Evolutionary conservation across 148 eudicot species (phyloP).

Genomic region (Gaultheria prostrata): DNA sequence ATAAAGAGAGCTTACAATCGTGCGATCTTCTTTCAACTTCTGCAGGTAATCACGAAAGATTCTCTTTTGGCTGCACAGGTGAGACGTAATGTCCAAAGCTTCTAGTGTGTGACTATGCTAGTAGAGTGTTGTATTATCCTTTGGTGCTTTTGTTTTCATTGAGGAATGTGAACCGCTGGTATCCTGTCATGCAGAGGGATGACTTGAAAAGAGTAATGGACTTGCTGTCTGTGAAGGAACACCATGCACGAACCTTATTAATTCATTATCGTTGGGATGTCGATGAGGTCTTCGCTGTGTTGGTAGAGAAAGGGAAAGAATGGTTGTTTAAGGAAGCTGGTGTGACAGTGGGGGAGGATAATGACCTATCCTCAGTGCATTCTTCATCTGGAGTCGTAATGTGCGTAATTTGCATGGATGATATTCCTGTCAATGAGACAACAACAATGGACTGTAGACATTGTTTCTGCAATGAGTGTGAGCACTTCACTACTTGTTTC

Average conservation of each 20-base stretch:
- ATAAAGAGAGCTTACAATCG: not conserved
- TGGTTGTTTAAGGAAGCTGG: conserved; percentile 60
- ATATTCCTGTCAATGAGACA: conserved; percentile 34
- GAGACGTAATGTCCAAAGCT: not conserved
- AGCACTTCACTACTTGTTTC: conserved; percentile 20
- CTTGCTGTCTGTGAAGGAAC: conserved; percentile 52
- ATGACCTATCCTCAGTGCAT: conserved; percentile 21
- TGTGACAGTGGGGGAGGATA: conserved; percentile 28
- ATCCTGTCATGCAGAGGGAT: conserved; percentile 39
- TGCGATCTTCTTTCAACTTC: not conserved
- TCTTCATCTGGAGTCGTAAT: conserved; percentile 27
- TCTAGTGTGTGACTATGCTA: not conserved
- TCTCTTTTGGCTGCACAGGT: conserved; percentile 71
- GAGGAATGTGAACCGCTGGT: not conserved
- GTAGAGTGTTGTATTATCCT: not conserved
- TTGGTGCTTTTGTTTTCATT: conserved; percentile 9
- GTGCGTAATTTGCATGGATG: conserved; percentile 62
- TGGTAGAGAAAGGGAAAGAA: conserved; percentile 55
- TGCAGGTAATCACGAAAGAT: conserved; percentile 66
- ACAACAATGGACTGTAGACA: conserved; percentile 77
- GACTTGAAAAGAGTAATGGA: conserved; percentile 70
- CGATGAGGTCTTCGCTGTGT: conserved; percentile 43
- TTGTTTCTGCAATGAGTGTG: conserved; percentile 64
- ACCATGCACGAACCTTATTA: conserved; percentile 66
- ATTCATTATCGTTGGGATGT: conserved; percentile 75